A percentile compares a stretch with the other conserved stretches of the same genome.
Conservation (phyloP, 208 protist species). For the Leishmania martiniquensis region DNA sequence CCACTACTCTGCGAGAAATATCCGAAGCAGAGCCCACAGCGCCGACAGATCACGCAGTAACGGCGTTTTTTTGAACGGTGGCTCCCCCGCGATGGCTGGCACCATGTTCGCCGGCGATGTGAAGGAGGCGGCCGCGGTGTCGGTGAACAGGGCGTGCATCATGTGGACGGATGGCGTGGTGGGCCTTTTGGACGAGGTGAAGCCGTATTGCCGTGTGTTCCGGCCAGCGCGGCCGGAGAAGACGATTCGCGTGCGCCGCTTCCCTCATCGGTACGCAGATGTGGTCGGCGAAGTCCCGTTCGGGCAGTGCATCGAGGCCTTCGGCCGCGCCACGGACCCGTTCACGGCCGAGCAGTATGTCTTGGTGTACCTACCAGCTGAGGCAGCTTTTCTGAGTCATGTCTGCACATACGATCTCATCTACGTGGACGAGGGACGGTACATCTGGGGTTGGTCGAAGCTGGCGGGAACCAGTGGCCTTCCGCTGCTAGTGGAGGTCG, state of each 20-base stretch:
- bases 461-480: constrained; percentile 52
- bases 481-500: constrained; percentile 43
- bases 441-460: constrained; percentile 86
- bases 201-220: constrained; percentile 52
- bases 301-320: constrained; percentile 49
- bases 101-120: constrained; percentile 42
- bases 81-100: neutral
- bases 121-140: constrained; percentile 65
- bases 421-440: constrained; percentile 36
- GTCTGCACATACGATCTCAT: constrained; percentile 43
- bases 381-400: constrained; percentile 21
- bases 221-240: constrained; percentile 46
- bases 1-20: constrained; percentile 1
- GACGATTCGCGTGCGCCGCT: constrained; percentile 60
- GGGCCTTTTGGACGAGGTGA: constrained; percentile 51
- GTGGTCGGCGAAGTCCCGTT: constrained; percentile 73
- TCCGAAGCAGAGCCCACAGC: too few species aligned
- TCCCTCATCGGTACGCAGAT: constrained; percentile 70
- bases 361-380: constrained; percentile 52
- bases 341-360: constrained; percentile 72
- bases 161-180: constrained; percentile 60
- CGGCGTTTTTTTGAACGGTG: neutral
- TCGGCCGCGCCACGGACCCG: constrained; percentile 56
- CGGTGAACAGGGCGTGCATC: constrained; percentile 50
- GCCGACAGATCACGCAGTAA: neutral